These are phyloP conservation scores for Bisporella sp. DNA, from an alignment of 2,329 filamentous ascomycete genomes.

Conservation along the genomic window DNA sequence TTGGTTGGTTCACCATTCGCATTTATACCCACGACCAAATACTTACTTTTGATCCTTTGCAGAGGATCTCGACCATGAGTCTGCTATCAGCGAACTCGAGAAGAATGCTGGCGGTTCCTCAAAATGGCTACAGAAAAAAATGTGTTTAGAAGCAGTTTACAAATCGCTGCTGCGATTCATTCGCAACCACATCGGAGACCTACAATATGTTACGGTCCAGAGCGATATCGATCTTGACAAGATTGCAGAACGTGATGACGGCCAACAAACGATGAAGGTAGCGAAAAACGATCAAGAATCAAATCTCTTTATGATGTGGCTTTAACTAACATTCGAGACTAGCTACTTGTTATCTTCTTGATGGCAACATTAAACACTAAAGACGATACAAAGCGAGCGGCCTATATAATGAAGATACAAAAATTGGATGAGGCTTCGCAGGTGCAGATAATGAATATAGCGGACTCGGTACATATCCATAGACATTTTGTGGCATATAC, in stretches of 20 bases:
- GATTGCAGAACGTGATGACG: slow-evolving; percentile 49
- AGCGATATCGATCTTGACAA: slow-evolving; percentile 47
- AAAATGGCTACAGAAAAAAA: slow-evolving; percentile 36
- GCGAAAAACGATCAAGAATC: neutral
- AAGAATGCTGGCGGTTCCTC: slow-evolving; percentile 31
- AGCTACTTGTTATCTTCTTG: slow-evolving; percentile 57
- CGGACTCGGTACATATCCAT: slow-evolving; percentile 14
- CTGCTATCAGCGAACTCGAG: slow-evolving; percentile 46
- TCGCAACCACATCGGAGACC: slow-evolving; percentile 42
- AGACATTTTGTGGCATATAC: neutral
- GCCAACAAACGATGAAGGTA: slow-evolving; percentile 47
- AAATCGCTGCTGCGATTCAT: slow-evolving; percentile 50
- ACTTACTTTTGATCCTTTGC: slow-evolving; percentile 35
- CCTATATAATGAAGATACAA: slow-evolving; percentile 44
- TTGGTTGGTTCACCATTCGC: slow-evolving; percentile 31
- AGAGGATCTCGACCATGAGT: slow-evolving; percentile 51
- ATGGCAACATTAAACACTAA: slow-evolving; percentile 55
- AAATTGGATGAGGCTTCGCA: slow-evolving; percentile 36
- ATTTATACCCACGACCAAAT: neutral
- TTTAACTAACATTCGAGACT: slow-evolving; percentile 21
- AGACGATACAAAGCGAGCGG: slow-evolving; percentile 37
- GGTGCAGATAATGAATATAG: slow-evolving; percentile 29
- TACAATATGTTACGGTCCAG: slow-evolving; percentile 42
- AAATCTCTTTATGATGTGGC: neutral
- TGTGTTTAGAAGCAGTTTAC: slow-evolving; percentile 47